Base-by-base conservation (phyloP, 78 protist genomes). In the Monocercomonoides exilis region DNA sequence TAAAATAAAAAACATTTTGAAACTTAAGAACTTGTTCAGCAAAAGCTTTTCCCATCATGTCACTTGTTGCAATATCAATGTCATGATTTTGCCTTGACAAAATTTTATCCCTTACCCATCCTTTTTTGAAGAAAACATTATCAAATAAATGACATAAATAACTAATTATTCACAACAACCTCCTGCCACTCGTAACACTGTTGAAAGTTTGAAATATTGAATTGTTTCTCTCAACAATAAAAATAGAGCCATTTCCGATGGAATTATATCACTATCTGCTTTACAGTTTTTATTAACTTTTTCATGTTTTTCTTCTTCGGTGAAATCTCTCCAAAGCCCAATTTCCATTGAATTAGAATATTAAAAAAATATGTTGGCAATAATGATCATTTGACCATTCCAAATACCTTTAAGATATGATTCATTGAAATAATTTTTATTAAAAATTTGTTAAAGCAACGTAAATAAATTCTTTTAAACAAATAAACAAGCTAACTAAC, bases 91-190 rank as follows among this genome's bases (percentile, higher is more conserved):
- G 79, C 5, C 2, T 0, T 3, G 45, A 34, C 2, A 45, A n/a
- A 4, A 91, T 35, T 81, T 94, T 94, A 82, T 96, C 98, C 5
- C 99, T 77, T 0, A 97, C 98, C 99, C 99, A 97, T 1, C 99
- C 99, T 36, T 97, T 98, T 0, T 98, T 97, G 35, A 96, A 96
- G 34, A 97, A 89, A 21, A 95, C 38, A n/a, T 77, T 70, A 1
- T 84, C 46, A 5, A 0, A 21, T 3, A 81, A 64, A 29, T 42
- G n/a, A n/a, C n/a, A n/a, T n/a, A n/a, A n/a, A n/a, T n/a, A n/a
- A n/a, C n/a, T 6, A 45, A 1, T n/a, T 29, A 1, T 6, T 2
- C 36, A 35, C 29, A 0, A 91, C 35, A 33, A 91, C 93, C 41
- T 2, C 41, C 32, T 46, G 41, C 70, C 21, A 54, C 70, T 54